Evolutionary conservation across 2,329 filamentous ascomycete genomes (phyloP).

Genomic region (Basipetospora chlamydospora): DNA sequence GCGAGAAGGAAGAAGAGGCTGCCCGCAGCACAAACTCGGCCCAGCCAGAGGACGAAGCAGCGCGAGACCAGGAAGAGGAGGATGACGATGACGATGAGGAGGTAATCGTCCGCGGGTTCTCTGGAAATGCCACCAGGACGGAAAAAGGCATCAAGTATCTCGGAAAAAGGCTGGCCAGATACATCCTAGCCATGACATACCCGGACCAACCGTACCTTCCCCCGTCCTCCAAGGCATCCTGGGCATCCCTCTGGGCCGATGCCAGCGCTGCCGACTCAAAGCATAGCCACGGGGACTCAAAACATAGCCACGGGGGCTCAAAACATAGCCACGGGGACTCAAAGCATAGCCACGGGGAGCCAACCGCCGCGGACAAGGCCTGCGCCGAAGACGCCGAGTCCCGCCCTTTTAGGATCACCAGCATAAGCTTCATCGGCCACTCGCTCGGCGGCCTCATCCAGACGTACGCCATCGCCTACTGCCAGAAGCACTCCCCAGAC

Average conservation of each 20-base stretch:
- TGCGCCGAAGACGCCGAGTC: conserved; percentile 25
- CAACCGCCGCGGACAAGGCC: conserved; percentile 31
- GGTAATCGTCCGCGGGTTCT: conserved; percentile 79
- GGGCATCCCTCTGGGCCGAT: conserved; percentile 26
- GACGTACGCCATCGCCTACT: conserved; percentile 90
- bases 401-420: conserved; percentile 69
- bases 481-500: conserved; percentile 83
- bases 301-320: too few relatives aligned
- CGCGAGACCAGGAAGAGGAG: conserved; percentile 21
- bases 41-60: conserved; percentile 9
- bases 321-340: too few relatives aligned
- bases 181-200: conserved; percentile 78
- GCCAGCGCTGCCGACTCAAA: conserved; percentile 22
- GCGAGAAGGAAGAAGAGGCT: conserved; percentile 3
- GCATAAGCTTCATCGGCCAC: conserved; percentile 89
- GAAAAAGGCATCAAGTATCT: conserved; percentile 95
- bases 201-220: conserved; percentile 85
- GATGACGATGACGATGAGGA: conserved; percentile 63
- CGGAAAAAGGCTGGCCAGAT: conserved; percentile 85
- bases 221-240: conserved; percentile 29
- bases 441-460: conserved; percentile 83
- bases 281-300: too few relatives aligned
- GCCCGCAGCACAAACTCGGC: neutral
- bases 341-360: too few relatives aligned
- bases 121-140: conserved; percentile 78